phyloP scores from a whole-genome alignment of 169 alveolate genomes.

The Plasmodium berghei region DNA sequence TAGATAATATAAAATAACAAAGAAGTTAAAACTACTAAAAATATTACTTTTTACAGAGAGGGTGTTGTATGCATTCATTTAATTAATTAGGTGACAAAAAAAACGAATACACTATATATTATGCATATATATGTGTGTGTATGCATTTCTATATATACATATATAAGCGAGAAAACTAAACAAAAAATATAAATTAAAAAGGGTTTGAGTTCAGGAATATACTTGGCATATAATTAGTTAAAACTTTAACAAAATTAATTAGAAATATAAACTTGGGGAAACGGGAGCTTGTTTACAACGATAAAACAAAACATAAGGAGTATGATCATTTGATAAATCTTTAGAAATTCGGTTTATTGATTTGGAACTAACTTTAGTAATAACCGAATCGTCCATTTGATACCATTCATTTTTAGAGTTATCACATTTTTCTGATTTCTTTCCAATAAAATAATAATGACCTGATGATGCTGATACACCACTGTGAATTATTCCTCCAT shows the following conservation, averaged over 20 bases:
- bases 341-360: slow-evolving; percentile 77
- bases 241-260: background rate
- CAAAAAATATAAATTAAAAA: too few relatives aligned
- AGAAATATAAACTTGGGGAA: slow-evolving; percentile 73
- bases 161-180: too few relatives aligned
- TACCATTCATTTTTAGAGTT: slow-evolving; percentile 75
- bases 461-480: slow-evolving; percentile 86
- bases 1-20: too few relatives aligned
- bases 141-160: too few relatives aligned
- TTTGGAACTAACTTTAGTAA: slow-evolving; percentile 57
- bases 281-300: slow-evolving; percentile 86
- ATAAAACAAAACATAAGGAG: slow-evolving; percentile 85
- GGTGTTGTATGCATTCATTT: too few relatives aligned
- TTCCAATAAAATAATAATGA: slow-evolving; percentile 88
- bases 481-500: slow-evolving; percentile 86
- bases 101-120: too few relatives aligned
- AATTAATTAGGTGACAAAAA: too few relatives aligned
- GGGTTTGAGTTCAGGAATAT: too few relatives aligned
- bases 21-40: too few relatives aligned
- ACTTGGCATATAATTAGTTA: too few relatives aligned
- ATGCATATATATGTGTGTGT: too few relatives aligned
- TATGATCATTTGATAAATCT: slow-evolving; percentile 80
- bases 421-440: slow-evolving; percentile 79
- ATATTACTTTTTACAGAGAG: too few relatives aligned
- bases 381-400: slow-evolving; percentile 81